Evolutionary conservation across 225 moss, liverwort and hornwort species (phyloP).

Genomic region (Polytrichum commune): DNA sequence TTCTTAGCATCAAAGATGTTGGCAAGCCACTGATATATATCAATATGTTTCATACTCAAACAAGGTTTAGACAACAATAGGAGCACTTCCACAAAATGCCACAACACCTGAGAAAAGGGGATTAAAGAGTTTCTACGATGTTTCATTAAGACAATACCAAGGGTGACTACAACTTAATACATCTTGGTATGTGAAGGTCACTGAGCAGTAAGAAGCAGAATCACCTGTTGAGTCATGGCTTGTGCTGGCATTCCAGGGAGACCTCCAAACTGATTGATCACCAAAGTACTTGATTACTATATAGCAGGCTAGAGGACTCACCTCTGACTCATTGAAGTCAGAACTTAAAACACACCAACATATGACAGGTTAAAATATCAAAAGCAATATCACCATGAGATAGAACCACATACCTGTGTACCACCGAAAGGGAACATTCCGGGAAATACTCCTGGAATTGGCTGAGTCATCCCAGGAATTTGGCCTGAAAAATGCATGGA

Average conservation of each 20-base stretch:
- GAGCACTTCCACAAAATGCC: too few relatives aligned
- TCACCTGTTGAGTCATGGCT: conserved; percentile 91
- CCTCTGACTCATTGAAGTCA: conserved; percentile 31
- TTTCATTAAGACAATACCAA: conserved; percentile 5
- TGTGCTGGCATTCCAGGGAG: conserved; percentile 73
- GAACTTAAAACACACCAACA: conserved; percentile 25
- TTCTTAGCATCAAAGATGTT: too few relatives aligned
- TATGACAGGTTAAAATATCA: conserved; percentile 19
- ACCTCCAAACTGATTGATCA: conserved; percentile 80
- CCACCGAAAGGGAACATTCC: conserved; percentile 97
- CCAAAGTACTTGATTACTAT: conserved; percentile 58
- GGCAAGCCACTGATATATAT: too few relatives aligned
- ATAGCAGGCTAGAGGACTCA: conserved; percentile 42
- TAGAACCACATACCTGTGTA: conserved; percentile 68
- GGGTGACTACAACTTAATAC: conserved; percentile 8
- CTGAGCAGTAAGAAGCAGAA: conserved; percentile 53
- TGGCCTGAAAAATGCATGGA: conserved; percentile 53
- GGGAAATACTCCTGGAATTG: conserved; percentile 91
- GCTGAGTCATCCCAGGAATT: conserved; percentile 93
- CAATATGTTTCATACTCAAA: too few relatives aligned
- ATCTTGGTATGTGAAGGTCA: conserved; percentile 27
- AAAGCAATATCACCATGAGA: conserved; percentile 20
- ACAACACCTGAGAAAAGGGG: too few relatives aligned
- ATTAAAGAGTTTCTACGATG: too few relatives aligned
- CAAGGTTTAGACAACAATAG: too few relatives aligned